These are phyloP conservation scores for Rosa rugosa DNA, from an alignment of 306 rosid species.

Conservation along the genomic window DNA sequence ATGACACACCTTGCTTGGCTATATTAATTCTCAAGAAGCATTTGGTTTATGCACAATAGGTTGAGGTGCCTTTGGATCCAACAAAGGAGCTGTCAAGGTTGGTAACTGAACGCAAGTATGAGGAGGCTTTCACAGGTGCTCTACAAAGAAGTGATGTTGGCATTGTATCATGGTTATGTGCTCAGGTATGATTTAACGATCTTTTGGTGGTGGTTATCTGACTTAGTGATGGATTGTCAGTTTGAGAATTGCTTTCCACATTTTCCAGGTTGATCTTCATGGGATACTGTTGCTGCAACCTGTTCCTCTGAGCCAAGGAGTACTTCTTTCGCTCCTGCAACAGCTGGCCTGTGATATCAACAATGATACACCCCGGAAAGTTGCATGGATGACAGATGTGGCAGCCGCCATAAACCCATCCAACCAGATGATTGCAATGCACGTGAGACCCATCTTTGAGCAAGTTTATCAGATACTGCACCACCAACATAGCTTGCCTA, in stretches of 20 bases:
- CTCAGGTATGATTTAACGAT: conserved; percentile 57
- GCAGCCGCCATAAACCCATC: conserved; percentile 63
- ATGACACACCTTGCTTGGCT: background rate
- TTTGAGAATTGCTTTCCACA: background rate
- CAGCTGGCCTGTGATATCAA: conserved; percentile 88
- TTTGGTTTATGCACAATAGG: conserved; percentile 38
- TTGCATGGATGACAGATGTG: conserved; percentile 87
- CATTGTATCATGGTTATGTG: conserved; percentile 94
- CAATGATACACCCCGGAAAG: conserved; percentile 57
- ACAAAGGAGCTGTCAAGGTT: conserved; percentile 80
- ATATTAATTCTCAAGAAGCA: conserved; percentile 11
- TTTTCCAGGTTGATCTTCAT: conserved; percentile 71
- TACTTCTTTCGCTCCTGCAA: conserved; percentile 89
- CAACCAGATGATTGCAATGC: conserved; percentile 69
- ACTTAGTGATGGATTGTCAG: background rate
- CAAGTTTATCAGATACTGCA: conserved; percentile 91
- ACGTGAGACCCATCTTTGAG: conserved; percentile 77
- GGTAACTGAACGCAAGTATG: conserved; percentile 76
- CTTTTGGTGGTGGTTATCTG: background rate
- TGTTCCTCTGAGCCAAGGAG: conserved; percentile 96
- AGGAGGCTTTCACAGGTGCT: conserved; percentile 86
- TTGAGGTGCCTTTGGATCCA: conserved; percentile 90
- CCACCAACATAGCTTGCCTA: conserved; percentile 78
- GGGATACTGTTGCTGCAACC: conserved; percentile 64
- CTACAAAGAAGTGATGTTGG: conserved; percentile 88